Percentiles rank a stretch among this genome's conserved stretches.
Evolutionary conservation across 1,284 basidiomycete species (phyloP).

Genomic region (Mycosarcoma maydis): DNA sequence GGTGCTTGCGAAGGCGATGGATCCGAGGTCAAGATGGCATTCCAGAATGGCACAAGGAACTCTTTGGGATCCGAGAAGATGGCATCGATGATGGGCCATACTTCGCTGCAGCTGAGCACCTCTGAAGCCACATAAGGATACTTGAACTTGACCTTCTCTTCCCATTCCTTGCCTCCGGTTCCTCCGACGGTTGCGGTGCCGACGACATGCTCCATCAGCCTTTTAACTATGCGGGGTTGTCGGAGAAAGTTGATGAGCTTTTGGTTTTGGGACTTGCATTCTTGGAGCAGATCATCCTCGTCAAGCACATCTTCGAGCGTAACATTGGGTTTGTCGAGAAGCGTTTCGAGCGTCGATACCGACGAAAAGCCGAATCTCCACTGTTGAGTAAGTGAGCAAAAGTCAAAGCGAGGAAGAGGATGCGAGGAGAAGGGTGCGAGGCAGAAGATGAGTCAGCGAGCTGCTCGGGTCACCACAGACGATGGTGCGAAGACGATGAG

Average conservation of each 20-base stretch:
- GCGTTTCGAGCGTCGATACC: constrained; percentile 59
- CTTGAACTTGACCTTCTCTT: constrained; percentile 66
- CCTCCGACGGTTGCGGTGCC: constrained; percentile 83
- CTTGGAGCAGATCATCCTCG: constrained; percentile 91
- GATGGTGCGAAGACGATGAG: too few relatives aligned
- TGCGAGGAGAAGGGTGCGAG: background rate
- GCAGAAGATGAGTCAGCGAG: too few relatives aligned
- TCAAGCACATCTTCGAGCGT: constrained; percentile 87
- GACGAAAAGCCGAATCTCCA: constrained; percentile 66
- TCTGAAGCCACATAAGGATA: constrained; percentile 95
- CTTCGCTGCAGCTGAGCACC: constrained; percentile 87
- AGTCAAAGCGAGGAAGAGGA: too few relatives aligned
- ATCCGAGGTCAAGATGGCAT: constrained; percentile 81
- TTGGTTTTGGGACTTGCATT: constrained; percentile 93
- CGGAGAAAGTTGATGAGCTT: constrained; percentile 85
- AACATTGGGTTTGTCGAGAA: constrained; percentile 67
- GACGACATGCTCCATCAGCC: constrained; percentile 82
- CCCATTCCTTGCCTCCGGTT: constrained; percentile 66
- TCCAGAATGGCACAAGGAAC: constrained; percentile 78
- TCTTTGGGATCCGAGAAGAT: constrained; percentile 79
- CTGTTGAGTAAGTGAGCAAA: constrained; percentile 18
- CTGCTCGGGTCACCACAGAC: too few relatives aligned
- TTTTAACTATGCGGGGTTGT: constrained; percentile 80
- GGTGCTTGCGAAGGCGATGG: constrained; percentile 68
- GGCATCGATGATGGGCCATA: constrained; percentile 92